phyloP scores from a whole-genome alignment of 192 early-diverging fungal species.

The Backusella macrospora region DNA sequence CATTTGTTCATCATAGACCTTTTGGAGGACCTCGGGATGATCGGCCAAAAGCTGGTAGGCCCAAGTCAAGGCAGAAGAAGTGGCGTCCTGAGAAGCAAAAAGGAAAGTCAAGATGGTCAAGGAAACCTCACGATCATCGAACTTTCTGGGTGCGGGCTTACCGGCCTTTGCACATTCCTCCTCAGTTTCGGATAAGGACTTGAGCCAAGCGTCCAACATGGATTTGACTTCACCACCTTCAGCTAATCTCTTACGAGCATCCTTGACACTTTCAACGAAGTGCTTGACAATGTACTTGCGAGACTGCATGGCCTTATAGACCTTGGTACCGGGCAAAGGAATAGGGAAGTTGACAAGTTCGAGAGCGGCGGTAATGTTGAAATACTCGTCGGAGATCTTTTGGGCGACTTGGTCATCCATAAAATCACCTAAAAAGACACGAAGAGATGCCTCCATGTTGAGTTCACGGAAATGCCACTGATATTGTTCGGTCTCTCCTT shows the following conservation, averaged over 20 bases:
- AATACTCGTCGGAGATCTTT: slow-evolving; percentile 45
- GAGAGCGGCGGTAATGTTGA: slow-evolving; percentile 50
- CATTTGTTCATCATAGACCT: slow-evolving; percentile 41
- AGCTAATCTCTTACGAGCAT: slow-evolving; percentile 37
- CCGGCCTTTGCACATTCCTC: slow-evolving; percentile 22
- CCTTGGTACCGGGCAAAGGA: slow-evolving; percentile 49
- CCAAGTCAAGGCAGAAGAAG: slow-evolving; percentile 50
- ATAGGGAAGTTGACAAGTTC: slow-evolving; percentile 51
- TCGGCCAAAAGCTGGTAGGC: slow-evolving; percentile 48
- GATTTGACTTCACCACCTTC: slow-evolving; percentile 31
- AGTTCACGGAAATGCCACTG: slow-evolving; percentile 47
- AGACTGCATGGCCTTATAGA: slow-evolving; percentile 45
- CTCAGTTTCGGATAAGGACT: slow-evolving; percentile 35
- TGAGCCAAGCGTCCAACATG: slow-evolving; percentile 47
- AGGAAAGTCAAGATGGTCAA: slow-evolving; percentile 50
- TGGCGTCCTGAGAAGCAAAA: slow-evolving; percentile 51
- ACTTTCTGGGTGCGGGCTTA: slow-evolving; percentile 35
- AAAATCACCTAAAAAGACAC: slow-evolving; percentile 45
- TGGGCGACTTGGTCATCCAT: slow-evolving; percentile 37
- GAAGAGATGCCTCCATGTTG: slow-evolving; percentile 48
- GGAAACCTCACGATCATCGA: slow-evolving; percentile 43
- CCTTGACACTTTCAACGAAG: slow-evolving; percentile 44
- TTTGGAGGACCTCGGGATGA: slow-evolving; percentile 46
- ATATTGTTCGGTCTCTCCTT: slow-evolving; percentile 37
- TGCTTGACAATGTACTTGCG: slow-evolving; percentile 48